phyloP scores from a whole-genome alignment of 495 filamentous ascomycete genomes.

The Tetracladium marchalianum region DNA sequence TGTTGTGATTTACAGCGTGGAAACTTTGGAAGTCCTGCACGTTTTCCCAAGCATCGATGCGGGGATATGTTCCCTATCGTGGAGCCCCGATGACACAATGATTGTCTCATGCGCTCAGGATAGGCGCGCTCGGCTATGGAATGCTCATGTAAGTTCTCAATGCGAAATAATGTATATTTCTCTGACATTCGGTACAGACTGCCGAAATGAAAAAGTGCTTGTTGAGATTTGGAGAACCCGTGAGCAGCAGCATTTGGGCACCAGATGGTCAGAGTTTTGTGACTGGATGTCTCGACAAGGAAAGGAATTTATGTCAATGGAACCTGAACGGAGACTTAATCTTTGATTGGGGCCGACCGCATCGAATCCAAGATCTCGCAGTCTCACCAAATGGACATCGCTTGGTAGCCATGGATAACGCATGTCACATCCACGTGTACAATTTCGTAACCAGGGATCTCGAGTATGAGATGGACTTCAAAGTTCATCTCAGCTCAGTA shows the following conservation, averaged over 20 bases:
- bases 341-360: constrained; percentile 53
- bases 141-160: constrained; percentile 50
- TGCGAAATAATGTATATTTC: background rate
- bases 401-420: constrained; percentile 66
- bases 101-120: constrained; percentile 76
- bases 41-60: constrained; percentile 52
- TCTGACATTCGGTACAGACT: constrained; percentile 38
- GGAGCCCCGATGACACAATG: constrained; percentile 85
- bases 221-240: constrained; percentile 63
- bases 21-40: constrained; percentile 51
- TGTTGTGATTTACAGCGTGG: constrained; percentile 77
- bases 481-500: constrained; percentile 62
- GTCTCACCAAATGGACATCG: constrained; percentile 70
- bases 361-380: constrained; percentile 75
- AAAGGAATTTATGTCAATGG: constrained; percentile 60
- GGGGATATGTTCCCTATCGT: constrained; percentile 66
- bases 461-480: constrained; percentile 60
- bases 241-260: constrained; percentile 80
- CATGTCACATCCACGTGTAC: constrained; percentile 67
- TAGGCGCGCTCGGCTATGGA: constrained; percentile 67
- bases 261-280: constrained; percentile 70
- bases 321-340: constrained; percentile 43
- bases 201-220: constrained; percentile 55
- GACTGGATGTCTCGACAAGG: constrained; percentile 65
- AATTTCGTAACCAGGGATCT: constrained; percentile 65